Evolutionary conservation across 306 rosid genomes (phyloP).

Genomic region (Citrullus colocynthis): DNA sequence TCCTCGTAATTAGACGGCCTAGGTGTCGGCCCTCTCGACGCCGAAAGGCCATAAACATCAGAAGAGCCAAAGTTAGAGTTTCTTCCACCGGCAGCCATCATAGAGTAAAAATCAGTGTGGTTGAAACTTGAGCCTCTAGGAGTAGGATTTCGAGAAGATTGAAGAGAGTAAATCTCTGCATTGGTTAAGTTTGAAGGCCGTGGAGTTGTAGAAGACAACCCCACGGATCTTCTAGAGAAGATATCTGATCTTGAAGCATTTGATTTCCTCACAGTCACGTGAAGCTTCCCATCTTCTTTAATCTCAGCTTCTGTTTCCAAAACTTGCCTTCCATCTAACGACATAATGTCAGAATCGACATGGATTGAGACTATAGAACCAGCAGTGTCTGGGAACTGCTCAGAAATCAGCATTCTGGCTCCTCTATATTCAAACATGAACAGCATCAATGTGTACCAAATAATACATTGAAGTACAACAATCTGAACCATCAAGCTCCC

Average conservation of each 20-base stretch:
- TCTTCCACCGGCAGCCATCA: constrained; percentile 69
- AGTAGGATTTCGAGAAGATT: constrained; percentile 65
- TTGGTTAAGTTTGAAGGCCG: constrained; percentile 73
- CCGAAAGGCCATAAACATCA: constrained; percentile 56
- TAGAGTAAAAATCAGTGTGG: constrained; percentile 75
- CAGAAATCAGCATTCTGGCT: constrained; percentile 64
- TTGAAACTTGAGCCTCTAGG: constrained; percentile 87
- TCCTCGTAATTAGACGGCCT: constrained; percentile 64
- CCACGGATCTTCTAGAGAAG: constrained; percentile 62
- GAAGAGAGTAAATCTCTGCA: constrained; percentile 85
- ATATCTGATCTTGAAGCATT: constrained; percentile 80
- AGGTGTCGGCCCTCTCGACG: constrained; percentile 73
- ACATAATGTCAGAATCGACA: constrained; percentile 84
- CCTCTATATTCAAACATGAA: constrained; percentile 81
- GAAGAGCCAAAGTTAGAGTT: constrained; percentile 52
- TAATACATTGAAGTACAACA: constrained; percentile 84
- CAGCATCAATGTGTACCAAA: constrained; percentile 87
- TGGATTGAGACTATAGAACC: constrained; percentile 84
- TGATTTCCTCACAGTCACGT: constrained; percentile 71
- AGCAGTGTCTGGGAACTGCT: constrained; percentile 87
- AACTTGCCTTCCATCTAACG: constrained; percentile 64
- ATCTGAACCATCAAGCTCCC: constrained; percentile 83
- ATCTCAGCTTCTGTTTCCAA: constrained; percentile 67
- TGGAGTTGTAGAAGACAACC: constrained; percentile 62
- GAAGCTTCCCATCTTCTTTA: constrained; percentile 79